Evolutionary conservation across 2,329 filamentous ascomycete species (phyloP).

Genomic region (Acephala macrosclerotiorum): DNA sequence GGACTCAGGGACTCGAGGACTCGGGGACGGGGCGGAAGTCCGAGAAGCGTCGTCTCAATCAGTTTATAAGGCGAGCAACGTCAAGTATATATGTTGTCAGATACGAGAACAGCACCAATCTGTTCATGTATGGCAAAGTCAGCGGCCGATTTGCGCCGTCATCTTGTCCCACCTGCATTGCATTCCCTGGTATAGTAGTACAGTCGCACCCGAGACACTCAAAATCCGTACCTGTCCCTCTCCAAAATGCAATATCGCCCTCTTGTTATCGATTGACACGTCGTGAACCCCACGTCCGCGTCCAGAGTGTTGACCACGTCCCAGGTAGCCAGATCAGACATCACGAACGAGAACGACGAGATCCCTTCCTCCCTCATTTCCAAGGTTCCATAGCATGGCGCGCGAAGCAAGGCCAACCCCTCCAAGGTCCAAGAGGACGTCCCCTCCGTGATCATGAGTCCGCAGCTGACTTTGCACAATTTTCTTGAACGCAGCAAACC

Average conservation of each 20-base stretch:
- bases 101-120: conserved; percentile 1
- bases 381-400: background rate
- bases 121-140: conserved; percentile 5
- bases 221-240: background rate
- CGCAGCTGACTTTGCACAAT: conserved; percentile 16
- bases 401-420: background rate
- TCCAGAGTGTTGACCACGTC: conserved; percentile 4
- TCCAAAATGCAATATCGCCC: background rate
- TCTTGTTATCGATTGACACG: conserved; percentile 14
- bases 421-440: background rate
- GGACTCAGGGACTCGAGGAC: background rate
- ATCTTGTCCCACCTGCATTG: conserved; percentile 7
- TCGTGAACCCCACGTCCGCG: conserved; percentile 14
- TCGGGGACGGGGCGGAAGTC: background rate
- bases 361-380: background rate
- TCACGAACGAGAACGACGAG: background rate
- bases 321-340: conserved; percentile 1
- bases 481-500: conserved; percentile 1
- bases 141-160: conserved; percentile 4
- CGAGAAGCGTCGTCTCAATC: conserved; percentile 1
- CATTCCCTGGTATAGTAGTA: too few species aligned
- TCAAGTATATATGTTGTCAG: background rate
- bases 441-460: background rate
- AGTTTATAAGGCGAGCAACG: background rate
- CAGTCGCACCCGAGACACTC: background rate